Conservation (phyloP, 2,329 filamentous ascomycete genomes). For the Coniosporium tulheliwenetii region DNA sequence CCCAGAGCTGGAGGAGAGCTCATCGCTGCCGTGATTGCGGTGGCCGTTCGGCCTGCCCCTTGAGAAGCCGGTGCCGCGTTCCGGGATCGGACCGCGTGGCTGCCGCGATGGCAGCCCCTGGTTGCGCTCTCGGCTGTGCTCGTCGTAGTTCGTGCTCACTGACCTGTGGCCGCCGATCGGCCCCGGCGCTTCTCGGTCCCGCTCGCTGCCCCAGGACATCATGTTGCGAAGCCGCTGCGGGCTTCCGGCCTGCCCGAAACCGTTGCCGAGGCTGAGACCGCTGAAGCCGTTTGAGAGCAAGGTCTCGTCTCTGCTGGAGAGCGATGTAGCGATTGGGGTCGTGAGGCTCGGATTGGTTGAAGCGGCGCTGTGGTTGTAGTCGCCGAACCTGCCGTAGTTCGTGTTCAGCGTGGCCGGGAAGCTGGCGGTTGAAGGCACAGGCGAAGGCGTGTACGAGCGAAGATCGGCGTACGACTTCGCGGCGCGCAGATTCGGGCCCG, state of each 20-base stretch:
- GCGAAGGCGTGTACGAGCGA: conserved; percentile 87
- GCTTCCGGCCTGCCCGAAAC: conserved; percentile 33
- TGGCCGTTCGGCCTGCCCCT: conserved; percentile 44
- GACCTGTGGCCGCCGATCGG: conserved; percentile 50
- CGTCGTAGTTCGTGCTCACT: conserved; percentile 43
- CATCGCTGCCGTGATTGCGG: conserved; percentile 45
- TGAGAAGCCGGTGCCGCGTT: conserved; percentile 42
- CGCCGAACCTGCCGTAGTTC: conserved; percentile 46
- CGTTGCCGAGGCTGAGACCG: conserved; percentile 38
- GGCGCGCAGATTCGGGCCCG: conserved; percentile 67
- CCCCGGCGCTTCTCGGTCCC: conserved; percentile 36
- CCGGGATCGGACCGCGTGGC: conserved; percentile 44
- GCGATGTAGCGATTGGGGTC: conserved; percentile 33
- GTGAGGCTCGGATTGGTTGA: conserved; percentile 53
- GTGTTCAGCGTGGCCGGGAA: conserved; percentile 56
- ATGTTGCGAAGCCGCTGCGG: conserved; percentile 44
- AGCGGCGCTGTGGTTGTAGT: conserved; percentile 41
- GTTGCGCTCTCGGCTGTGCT: conserved; percentile 33
- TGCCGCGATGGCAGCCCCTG: conserved; percentile 39
- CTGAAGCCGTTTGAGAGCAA: conserved; percentile 48
- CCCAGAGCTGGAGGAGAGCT: conserved; percentile 43
- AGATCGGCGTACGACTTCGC: conserved; percentile 96
- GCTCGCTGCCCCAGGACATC: conserved; percentile 33
- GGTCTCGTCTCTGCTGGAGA: conserved; percentile 38
- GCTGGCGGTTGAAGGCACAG: conserved; percentile 76